phyloP scores from a whole-genome alignment of 352 stramenopile species.

The Globisporangium ultimum region DNA sequence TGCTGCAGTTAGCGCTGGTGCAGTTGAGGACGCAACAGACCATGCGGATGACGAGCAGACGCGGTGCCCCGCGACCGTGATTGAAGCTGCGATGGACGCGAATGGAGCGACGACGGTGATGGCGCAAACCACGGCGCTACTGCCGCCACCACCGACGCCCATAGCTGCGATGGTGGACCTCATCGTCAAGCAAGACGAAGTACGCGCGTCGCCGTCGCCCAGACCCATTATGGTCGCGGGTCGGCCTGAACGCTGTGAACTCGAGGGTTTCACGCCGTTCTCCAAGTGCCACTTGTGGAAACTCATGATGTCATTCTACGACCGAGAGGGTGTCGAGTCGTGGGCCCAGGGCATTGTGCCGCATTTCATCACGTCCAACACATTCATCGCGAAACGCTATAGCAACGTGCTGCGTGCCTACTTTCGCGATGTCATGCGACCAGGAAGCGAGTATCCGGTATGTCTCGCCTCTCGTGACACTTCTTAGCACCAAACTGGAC shows the following conservation, averaged over 20 bases:
- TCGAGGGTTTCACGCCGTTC: conserved; percentile 90
- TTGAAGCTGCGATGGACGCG: no score
- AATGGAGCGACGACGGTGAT: not conserved
- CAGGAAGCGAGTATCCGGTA: conserved; percentile 29
- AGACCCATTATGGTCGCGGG: conserved; percentile 15
- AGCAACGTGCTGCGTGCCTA: conserved; percentile 66
- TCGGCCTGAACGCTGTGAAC: conserved; percentile 48
- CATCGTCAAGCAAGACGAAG: conserved; percentile 45
- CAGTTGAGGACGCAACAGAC: no score
- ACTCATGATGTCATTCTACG: conserved; percentile 95
- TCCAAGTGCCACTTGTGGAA: conserved; percentile 90
- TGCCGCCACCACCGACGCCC: not conserved
- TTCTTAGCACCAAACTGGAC: not conserved
- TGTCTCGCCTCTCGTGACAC: not conserved
- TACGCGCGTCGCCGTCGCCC: conserved; percentile 18
- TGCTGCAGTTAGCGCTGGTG: not conserved
- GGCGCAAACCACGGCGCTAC: not conserved
- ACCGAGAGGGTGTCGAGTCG: conserved; percentile 77
- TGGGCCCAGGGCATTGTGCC: conserved; percentile 93
- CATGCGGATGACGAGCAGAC: no score
- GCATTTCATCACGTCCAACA: conserved; percentile 96
- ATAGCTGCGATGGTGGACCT: no score
- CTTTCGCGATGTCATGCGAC: conserved; percentile 51
- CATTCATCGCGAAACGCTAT: conserved; percentile 92
- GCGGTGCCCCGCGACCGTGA: no score